A percentile compares a stretch with the other conserved stretches of the same genome.
Evolutionary conservation across 805 yeast species (phyloP).

Genomic region (Barnettozyma populi): DNA sequence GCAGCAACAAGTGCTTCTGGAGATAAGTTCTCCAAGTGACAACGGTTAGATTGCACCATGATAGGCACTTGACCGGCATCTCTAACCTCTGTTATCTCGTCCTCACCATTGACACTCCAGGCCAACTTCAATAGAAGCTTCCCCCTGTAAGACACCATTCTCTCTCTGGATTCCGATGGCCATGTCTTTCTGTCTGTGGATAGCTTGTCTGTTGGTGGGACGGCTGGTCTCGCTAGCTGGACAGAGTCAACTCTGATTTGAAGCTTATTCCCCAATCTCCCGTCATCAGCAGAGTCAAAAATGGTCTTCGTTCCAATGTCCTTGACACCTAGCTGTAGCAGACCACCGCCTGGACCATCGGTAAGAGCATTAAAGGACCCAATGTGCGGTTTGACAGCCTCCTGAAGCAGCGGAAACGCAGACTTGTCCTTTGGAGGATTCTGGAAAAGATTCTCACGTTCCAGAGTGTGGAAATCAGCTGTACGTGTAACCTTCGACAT

Average conservation of each 20-base stretch:
- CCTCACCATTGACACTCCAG: constrained; percentile 87
- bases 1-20: constrained; percentile 74
- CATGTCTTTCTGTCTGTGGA: constrained; percentile 71
- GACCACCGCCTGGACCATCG: constrained; percentile 81
- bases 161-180: constrained; percentile 88
- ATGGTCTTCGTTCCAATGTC: constrained; percentile 86
- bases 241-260: constrained; percentile 83
- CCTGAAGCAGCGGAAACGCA: constrained; percentile 74
- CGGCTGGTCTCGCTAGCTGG: constrained; percentile 79
- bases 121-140: constrained; percentile 70
- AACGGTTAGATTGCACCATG: constrained; percentile 87
- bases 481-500: constrained; percentile 18
- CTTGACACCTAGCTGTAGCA: constrained; percentile 75
- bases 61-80: constrained; percentile 90
- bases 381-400: constrained; percentile 91
- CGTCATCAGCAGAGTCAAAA: constrained; percentile 70
- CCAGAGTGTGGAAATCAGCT: constrained; percentile 60
- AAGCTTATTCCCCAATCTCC: constrained; percentile 79
- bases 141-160: constrained; percentile 78
- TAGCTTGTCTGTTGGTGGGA: constrained; percentile 62
- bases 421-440: constrained; percentile 87
- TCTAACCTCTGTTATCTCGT: constrained; percentile 72
- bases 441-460: constrained; percentile 77
- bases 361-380: constrained; percentile 95
- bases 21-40: constrained; percentile 79